Evolutionary conservation across 2,329 filamentous ascomycete genomes (phyloP).

Genomic region (Leptoxyphium fumago): DNA sequence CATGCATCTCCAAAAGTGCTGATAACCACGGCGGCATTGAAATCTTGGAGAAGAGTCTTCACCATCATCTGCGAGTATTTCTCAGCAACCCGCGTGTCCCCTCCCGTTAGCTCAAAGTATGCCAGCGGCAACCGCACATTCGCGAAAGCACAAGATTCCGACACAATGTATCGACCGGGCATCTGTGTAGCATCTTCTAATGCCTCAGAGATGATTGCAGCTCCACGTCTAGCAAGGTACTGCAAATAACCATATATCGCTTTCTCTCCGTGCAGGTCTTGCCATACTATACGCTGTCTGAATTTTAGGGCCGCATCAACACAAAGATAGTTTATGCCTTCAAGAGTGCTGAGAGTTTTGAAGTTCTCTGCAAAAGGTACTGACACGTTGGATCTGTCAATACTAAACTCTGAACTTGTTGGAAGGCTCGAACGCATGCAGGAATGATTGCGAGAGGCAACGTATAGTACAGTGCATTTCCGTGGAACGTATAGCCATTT

Average conservation of each 20-base stretch:
- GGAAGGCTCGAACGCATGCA: slow-evolving; percentile 61
- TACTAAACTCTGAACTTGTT: slow-evolving; percentile 64
- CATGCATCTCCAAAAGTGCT: slow-evolving; percentile 45
- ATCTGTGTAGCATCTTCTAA: slow-evolving; percentile 51
- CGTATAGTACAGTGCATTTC: slow-evolving; percentile 67
- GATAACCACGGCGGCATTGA: slow-evolving; percentile 58
- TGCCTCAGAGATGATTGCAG: slow-evolving; percentile 41
- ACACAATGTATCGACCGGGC: slow-evolving; percentile 31
- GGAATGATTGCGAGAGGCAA: slow-evolving; percentile 59
- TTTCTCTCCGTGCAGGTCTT: slow-evolving; percentile 50
- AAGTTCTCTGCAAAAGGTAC: slow-evolving; percentile 42
- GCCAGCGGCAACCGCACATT: slow-evolving; percentile 60
- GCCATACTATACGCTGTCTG: slow-evolving; percentile 33
- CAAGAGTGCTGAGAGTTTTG: slow-evolving; percentile 61
- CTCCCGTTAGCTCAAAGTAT: slow-evolving; percentile 20
- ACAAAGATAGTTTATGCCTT: slow-evolving; percentile 57
- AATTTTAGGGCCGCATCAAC: slow-evolving; percentile 58
- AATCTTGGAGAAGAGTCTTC: slow-evolving; percentile 34
- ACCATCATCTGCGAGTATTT: slow-evolving; percentile 29
- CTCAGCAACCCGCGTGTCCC: slow-evolving; percentile 18
- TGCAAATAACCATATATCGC: slow-evolving; percentile 50
- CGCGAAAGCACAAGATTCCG: slow-evolving; percentile 51
- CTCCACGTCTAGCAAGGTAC: slow-evolving; percentile 49
- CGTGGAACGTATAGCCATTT: slow-evolving; percentile 81
- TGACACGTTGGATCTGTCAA: slow-evolving; percentile 18